A percentile compares a stretch with the other conserved stretches of the same genome.
phyloP scores from a whole-genome alignment of 345 rosid species.

The Bretschneidera sinensis region DNA sequence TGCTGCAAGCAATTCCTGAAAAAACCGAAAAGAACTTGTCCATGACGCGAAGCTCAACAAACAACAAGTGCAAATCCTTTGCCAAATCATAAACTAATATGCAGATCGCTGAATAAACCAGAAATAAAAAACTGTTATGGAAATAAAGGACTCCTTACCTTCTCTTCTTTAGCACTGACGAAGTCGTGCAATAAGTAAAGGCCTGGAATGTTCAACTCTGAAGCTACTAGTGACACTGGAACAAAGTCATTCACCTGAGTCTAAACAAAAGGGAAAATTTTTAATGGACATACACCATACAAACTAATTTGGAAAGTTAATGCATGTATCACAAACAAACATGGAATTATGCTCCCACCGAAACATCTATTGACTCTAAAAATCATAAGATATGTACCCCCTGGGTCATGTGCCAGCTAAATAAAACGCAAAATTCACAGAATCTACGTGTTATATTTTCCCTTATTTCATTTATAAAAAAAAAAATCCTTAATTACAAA shows the following conservation, averaged over 20 bases:
- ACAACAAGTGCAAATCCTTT: not conserved
- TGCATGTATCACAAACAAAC: not conserved
- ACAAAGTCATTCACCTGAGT: conserved; percentile 37
- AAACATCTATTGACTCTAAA: not conserved
- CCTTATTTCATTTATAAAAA: too few species aligned
- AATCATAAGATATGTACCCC: not conserved
- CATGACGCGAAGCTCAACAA: not conserved
- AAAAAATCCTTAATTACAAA: too few species aligned
- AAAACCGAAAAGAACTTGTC: not conserved
- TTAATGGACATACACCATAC: not conserved
- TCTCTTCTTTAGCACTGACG: conserved; percentile 56
- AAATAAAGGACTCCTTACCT: conserved; percentile 35
- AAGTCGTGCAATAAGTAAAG: conserved; percentile 64
- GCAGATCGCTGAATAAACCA: not conserved
- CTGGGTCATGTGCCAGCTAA: not conserved
- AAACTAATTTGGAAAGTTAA: not conserved
- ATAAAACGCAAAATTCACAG: too few species aligned
- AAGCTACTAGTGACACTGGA: conserved; percentile 48
- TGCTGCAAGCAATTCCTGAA: conserved; percentile 73
- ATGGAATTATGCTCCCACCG: not conserved
- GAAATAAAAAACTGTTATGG: not conserved
- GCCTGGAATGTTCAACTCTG: conserved; percentile 77
- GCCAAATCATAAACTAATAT: not conserved
- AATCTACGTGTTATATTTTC: too few species aligned
- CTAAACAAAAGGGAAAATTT: conserved; percentile 6